A percentile compares a stretch with the other conserved stretches of the same genome.
phyloP scores from a whole-genome alignment of 768 basidiomycete species.

The Asterophora lycoperdoides region DNA sequence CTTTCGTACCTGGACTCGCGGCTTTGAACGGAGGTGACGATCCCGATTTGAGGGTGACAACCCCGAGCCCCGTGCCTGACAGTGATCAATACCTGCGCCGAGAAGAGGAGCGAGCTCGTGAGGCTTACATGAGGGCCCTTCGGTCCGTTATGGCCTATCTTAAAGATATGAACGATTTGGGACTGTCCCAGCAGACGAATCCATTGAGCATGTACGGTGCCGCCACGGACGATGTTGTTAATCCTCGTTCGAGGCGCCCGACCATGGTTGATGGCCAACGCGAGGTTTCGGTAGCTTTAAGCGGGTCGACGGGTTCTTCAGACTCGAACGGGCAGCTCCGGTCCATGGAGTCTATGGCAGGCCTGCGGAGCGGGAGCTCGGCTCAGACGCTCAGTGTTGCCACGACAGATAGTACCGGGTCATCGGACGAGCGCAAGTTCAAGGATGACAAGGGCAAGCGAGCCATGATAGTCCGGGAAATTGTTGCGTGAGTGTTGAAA shows the following conservation, averaged over 20 bases:
- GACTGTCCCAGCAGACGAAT: conserved; percentile 58
- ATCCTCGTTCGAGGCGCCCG: conserved; percentile 56
- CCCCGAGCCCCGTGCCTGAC: conserved; percentile 43
- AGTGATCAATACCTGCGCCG: conserved; percentile 51
- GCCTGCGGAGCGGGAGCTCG: conserved; percentile 54
- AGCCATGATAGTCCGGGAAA: conserved; percentile 82
- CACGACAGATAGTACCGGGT: conserved; percentile 70
- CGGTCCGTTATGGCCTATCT: conserved; percentile 95
- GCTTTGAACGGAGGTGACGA: conserved; percentile 38
- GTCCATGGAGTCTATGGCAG: conserved; percentile 58
- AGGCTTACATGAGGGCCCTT: conserved; percentile 75
- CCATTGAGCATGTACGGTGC: conserved; percentile 57
- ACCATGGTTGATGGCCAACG: conserved; percentile 59
- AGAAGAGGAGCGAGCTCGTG: conserved; percentile 69
- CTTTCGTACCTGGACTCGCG: conserved; percentile 52
- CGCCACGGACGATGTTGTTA: conserved; percentile 38
- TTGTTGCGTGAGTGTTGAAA: conserved; percentile 66
- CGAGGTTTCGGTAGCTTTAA: conserved; percentile 51
- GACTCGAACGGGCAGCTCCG: conserved; percentile 56
- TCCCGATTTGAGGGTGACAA: conserved; percentile 28
- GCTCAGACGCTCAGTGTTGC: conserved; percentile 71
- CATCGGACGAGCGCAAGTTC: conserved; percentile 77
- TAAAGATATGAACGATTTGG: conserved; percentile 91
- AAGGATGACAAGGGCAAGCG: conserved; percentile 90
- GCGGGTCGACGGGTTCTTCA: conserved; percentile 39